Conservation (phyloP, 352 stramenopile genomes). For the Globisporangium lucens region DNA sequence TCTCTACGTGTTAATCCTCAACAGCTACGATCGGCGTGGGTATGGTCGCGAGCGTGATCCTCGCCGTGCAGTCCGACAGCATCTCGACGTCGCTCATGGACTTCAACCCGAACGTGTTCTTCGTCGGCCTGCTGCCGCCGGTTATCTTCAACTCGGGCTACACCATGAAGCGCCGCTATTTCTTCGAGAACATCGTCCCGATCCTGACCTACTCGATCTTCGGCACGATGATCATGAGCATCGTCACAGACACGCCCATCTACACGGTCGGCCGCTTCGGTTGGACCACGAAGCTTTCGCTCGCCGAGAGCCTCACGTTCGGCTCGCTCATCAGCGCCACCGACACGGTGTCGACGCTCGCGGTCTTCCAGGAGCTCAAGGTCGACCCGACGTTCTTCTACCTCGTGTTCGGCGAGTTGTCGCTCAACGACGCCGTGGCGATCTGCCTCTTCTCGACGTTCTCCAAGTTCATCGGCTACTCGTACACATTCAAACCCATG, state of each 20-base stretch:
- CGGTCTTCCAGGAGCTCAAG: conserved; percentile 89
- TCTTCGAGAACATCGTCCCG: conserved; percentile 89
- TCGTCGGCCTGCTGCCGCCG: conserved; percentile 89
- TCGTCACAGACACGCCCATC: conserved; percentile 79
- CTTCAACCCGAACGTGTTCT: conserved; percentile 93
- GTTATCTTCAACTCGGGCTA: conserved; percentile 96
- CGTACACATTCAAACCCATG: conserved; percentile 76
- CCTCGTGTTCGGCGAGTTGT: conserved; percentile 94
- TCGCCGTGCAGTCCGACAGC: conserved; percentile 56
- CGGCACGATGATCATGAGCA: conserved; percentile 88
- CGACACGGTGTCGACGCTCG: conserved; percentile 91
- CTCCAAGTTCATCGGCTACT: conserved; percentile 89
- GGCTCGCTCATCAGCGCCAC: conserved; percentile 91
- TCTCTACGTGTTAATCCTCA: not conserved
- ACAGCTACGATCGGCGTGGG: conserved; percentile 63
- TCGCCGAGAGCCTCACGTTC: conserved; percentile 90
- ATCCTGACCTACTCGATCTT: conserved; percentile 90
- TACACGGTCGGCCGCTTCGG: conserved; percentile 64
- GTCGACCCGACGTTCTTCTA: conserved; percentile 93
- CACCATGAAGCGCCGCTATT: conserved; percentile 90
- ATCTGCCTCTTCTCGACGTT: conserved; percentile 94
- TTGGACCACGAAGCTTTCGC: conserved; percentile 69
- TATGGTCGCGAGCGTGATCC: conserved; percentile 54
- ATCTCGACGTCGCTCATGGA: conserved; percentile 75
- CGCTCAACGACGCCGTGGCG: conserved; percentile 92